These are phyloP conservation scores for Amoebophrya sp. DNA, from an alignment of 169 alveolate species.

Conservation along the genomic window DNA sequence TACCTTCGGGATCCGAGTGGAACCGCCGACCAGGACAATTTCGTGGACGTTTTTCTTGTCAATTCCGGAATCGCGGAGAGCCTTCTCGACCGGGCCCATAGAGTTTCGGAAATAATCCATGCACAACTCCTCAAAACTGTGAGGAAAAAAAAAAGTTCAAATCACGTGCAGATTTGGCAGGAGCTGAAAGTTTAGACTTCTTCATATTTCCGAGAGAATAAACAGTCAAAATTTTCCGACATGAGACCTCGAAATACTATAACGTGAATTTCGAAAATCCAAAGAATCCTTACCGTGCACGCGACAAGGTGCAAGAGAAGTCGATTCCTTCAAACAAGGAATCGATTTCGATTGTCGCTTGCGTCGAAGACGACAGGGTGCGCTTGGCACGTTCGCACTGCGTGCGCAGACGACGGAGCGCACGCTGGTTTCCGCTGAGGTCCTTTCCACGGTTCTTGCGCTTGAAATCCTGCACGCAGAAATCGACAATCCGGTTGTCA, in stretches of 20 bases:
- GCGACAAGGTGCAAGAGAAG: conserved; percentile 85
- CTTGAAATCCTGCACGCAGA: conserved; percentile 88
- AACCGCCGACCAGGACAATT: conserved; percentile 97
- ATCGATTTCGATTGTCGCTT: conserved; percentile 61
- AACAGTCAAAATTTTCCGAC: too few relatives aligned
- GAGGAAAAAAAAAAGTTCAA: neutral
- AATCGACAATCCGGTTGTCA: conserved; percentile 88
- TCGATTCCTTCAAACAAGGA: conserved; percentile 83
- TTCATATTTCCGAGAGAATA: too few relatives aligned
- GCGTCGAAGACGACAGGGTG: conserved; percentile 54
- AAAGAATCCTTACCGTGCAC: conserved; percentile 82
- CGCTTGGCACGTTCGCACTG: conserved; percentile 76
- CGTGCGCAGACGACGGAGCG: conserved; percentile 80
- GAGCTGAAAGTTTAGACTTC: too few relatives aligned
- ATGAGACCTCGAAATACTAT: too few relatives aligned
- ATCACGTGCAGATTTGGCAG: too few relatives aligned
- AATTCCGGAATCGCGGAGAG: conserved; percentile 77
- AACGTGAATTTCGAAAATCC: neutral
- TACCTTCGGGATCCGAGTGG: conserved; percentile 62
- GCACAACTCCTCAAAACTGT: conserved; percentile 91
- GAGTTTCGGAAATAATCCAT: conserved; percentile 89
- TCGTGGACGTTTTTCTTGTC: conserved; percentile 67
- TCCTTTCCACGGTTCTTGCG: conserved; percentile 62
- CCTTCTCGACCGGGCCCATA: conserved; percentile 93
- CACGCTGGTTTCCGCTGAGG: conserved; percentile 52